phyloP scores from a whole-genome alignment of 371 early-diverging fungal genomes.

The Actinomortierella ambigua region DNA sequence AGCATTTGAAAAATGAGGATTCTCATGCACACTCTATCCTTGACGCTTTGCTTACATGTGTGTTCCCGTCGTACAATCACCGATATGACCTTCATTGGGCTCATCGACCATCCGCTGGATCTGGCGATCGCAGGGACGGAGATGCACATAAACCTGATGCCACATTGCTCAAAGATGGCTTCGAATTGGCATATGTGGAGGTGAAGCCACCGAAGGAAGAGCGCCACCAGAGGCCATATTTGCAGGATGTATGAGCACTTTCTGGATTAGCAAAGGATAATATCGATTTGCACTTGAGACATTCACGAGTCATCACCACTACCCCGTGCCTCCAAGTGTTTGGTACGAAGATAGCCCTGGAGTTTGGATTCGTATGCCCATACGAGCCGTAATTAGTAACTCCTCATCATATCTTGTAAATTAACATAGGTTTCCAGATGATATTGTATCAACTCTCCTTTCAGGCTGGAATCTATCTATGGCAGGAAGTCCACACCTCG shows the following conservation, averaged over 20 bases:
- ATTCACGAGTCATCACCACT: not conserved
- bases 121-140: conserved; percentile 10
- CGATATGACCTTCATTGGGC: conserved; percentile 20
- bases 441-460: conserved; percentile 15
- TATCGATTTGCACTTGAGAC: conserved; percentile 14
- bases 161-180: conserved; percentile 7
- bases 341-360: conserved; percentile 4
- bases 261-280: conserved; percentile 8
- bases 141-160: conserved; percentile 23
- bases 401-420: not conserved
- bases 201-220: conserved; percentile 17
- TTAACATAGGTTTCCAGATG: conserved; percentile 8
- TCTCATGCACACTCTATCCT: conserved; percentile 11
- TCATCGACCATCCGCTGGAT: conserved; percentile 12
- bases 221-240: conserved; percentile 2
- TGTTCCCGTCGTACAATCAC: conserved; percentile 7
- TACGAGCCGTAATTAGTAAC: not conserved
- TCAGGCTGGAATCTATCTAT: conserved; percentile 10
- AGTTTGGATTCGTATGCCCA: not conserved
- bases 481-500: conserved; percentile 9
- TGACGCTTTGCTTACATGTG: conserved; percentile 11
- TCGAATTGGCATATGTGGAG: conserved; percentile 18
- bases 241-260: conserved; percentile 21
- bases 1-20: conserved; percentile 8
- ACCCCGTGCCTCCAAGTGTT: conserved; percentile 8